Percentiles rank a stretch among this genome's conserved stretches.
Conservation (phyloP, 495 filamentous ascomycete genomes). For the Talaromyces nanjingensis region DNA sequence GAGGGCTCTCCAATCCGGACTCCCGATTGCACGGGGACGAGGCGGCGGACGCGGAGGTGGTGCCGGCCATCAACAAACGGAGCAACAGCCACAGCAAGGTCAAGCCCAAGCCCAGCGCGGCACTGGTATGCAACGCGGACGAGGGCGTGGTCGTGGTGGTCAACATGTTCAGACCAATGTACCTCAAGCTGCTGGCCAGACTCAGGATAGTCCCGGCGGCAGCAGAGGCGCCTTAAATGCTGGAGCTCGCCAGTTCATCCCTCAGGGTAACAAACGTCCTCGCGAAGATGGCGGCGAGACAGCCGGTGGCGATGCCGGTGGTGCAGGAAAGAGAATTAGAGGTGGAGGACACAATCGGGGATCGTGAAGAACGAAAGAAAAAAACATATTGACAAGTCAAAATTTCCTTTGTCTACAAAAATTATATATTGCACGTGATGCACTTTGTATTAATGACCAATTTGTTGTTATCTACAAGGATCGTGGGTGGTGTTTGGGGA, state of each 20-base stretch:
- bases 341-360: slow-evolving; percentile 38
- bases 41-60: slow-evolving; percentile 25
- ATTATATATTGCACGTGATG: neutral
- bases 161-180: slow-evolving; percentile 26
- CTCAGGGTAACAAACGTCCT: slow-evolving; percentile 56
- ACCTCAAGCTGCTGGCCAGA: slow-evolving; percentile 19
- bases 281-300: slow-evolving; percentile 54
- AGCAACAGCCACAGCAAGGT: slow-evolving; percentile 16
- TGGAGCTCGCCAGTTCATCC: slow-evolving; percentile 54
- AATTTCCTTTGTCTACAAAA: slow-evolving; percentile 11
- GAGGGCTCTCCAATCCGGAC: slow-evolving; percentile 38
- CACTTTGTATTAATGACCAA: neutral
- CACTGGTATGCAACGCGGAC: slow-evolving; percentile 38
- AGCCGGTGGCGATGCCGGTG: slow-evolving; percentile 25
- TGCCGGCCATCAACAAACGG: slow-evolving; percentile 20
- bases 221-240: slow-evolving; percentile 40
- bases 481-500: neutral
- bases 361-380: slow-evolving; percentile 14
- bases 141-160: slow-evolving; percentile 42
- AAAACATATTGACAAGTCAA: neutral
- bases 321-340: slow-evolving; percentile 46
- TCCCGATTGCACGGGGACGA: slow-evolving; percentile 40
- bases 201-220: slow-evolving; percentile 24
- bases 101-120: slow-evolving; percentile 26
- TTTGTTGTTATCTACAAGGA: neutral